Base-by-base conservation (phyloP, 495 filamentous ascomycete genomes). In the Penicillium bovifimosum region DNA sequence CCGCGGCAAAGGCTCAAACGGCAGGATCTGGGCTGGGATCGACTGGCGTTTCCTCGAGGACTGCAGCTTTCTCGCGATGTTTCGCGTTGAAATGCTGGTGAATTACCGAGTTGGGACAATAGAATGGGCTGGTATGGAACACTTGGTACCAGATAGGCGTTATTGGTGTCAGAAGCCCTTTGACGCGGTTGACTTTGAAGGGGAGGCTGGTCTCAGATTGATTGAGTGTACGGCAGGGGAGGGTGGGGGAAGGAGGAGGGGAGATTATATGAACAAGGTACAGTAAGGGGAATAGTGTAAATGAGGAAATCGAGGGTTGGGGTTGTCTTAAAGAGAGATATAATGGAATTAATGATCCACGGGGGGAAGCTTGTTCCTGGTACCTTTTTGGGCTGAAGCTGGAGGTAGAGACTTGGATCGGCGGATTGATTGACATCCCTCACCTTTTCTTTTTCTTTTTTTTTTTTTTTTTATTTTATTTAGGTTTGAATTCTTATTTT, bases 121-220 rank as follows among this genome's bases (percentile, higher is more conserved):
- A 40, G 26, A 10, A 40, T 34, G n/a, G 50, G 50, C 50, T 53
- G 50, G 50, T 35, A 28, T 45, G 33, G 41, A 40, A 39, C 41
- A 39, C 33, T 16, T 9, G 7, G 26, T 14, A 38, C 24, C 13
- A 31, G 41, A 31, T 33, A 16, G 34, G 51, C 43, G 28, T 10
- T 47, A 41, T 48, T 40, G 50, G 50, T 52, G 41, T 44, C 33
- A 45, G 40, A 31, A 20, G 28, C 51, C 51, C 51, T 54, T 32
- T n/a, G 38, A 53, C 18, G 34, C 54, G 47, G 28, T 46, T 32
- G 33, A 11, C 18, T 47, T 5, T 8, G 52, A 47, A 35, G 52
- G 42, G 46, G 55, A 41, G 56, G 52, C 17, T 48, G 45, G 71
- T 72, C 65, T 70, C 69, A 71, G 67, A 64, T 61, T 61, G 50